These are phyloP conservation scores for Cadophora sp. DNA, from an alignment of 2,329 filamentous ascomycete genomes.

Conservation along the genomic window DNA sequence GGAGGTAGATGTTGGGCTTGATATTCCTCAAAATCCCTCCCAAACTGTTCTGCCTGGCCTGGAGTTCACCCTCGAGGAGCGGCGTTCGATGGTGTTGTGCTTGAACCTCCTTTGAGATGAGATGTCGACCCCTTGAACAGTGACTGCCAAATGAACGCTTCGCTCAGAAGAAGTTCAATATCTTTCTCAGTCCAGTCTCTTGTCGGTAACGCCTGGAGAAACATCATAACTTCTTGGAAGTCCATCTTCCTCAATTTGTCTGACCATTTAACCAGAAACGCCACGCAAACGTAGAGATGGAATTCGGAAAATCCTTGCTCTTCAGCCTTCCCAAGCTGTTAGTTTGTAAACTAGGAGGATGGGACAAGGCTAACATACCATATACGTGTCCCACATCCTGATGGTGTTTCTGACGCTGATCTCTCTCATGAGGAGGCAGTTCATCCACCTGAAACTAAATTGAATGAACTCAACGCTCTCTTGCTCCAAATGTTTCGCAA, in stretches of 20 bases:
- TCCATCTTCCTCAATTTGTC: conserved; percentile 96
- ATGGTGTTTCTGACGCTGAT: conserved; percentile 97
- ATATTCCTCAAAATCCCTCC: not conserved
- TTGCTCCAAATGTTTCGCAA: conserved; percentile 87
- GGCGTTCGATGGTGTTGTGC: conserved; percentile 43
- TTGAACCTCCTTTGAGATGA: conserved; percentile 70
- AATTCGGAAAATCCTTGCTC: conserved; percentile 99
- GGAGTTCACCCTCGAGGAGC: conserved; percentile 19
- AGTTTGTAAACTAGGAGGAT: not conserved
- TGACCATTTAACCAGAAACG: conserved; percentile 98
- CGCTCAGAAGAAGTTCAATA: conserved; percentile 91
- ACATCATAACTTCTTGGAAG: conserved; percentile 99
- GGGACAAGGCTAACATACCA: conserved; percentile 67
- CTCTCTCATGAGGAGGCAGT: conserved; percentile 96
- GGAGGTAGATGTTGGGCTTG: not conserved
- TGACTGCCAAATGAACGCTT: conserved; percentile 99
- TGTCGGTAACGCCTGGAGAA: conserved; percentile 91
- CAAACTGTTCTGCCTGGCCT: not conserved
- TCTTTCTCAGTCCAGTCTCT: conserved; percentile 97
- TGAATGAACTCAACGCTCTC: conserved; percentile 98
- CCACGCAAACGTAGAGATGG: conserved; percentile 97
- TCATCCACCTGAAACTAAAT: conserved; percentile 99
- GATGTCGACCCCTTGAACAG: conserved; percentile 94
- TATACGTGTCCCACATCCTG: conserved; percentile 99
- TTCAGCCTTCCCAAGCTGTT: conserved; percentile 72